Conservation (phyloP, 2,329 filamentous ascomycete genomes). For the Sclerotinia borealis region DNA sequence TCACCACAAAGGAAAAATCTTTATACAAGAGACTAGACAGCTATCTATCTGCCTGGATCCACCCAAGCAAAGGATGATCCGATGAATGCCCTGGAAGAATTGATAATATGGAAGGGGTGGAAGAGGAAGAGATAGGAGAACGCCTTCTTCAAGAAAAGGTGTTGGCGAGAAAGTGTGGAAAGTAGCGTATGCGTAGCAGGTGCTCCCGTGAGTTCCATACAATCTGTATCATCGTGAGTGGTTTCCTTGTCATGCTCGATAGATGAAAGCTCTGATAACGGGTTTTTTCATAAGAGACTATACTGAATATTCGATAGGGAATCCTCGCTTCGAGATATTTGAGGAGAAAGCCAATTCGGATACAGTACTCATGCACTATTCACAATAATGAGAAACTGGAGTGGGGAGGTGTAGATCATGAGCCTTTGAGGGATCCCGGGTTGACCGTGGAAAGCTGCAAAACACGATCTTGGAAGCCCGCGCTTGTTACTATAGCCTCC, state of each 20-base stretch:
- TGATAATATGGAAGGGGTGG: too few relatives aligned
- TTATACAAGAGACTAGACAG: too few relatives aligned
- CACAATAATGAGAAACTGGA: too few relatives aligned
- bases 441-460: not conserved
- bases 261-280: too few relatives aligned
- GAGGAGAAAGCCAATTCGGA: not conserved
- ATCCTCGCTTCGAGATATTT: not conserved
- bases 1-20: too few relatives aligned
- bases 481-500: not conserved
- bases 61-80: too few relatives aligned
- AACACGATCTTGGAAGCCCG: accelerated
- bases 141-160: not conserved
- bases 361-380: too few relatives aligned
- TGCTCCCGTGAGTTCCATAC: not conserved
- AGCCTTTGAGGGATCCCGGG: not conserved
- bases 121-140: not conserved
- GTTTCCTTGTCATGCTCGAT: not conserved
- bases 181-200: not conserved
- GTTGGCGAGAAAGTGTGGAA: not conserved
- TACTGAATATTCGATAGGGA: too few relatives aligned
- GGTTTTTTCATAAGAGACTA: too few relatives aligned
- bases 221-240: not conserved
- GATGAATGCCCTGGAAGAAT: too few relatives aligned
- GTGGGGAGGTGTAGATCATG: not conserved
- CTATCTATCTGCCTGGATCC: too few relatives aligned